These are phyloP conservation scores for slime mould (Dictyostelium discoideum) DNA, from an alignment of 78 protist genomes.

Conservation along the genomic window dicty_2.7 NC_007089.4:427001-427500, in stretches of 20 bases:
- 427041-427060: constrained; percentile 78
- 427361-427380: no score
- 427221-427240: neutral
- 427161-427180: constrained; percentile 44
- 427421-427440: neutral
- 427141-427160: constrained; percentile 68
- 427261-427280: neutral
- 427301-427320: no score
- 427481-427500: neutral
- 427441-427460: neutral
- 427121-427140: constrained; percentile 87
- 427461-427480: neutral
- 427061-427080: constrained; percentile 79
- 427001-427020: constrained; percentile 85
- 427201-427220: neutral
- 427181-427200: constrained; percentile 14
- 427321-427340: no score
- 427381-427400: no score
- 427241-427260: neutral
- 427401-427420: no score
- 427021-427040: constrained; percentile 74
- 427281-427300: neutral
- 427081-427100: constrained; percentile 80
- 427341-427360: no score
- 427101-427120: constrained; percentile 70